Evolutionary conservation across 140 eudicot species (phyloP), one percentile per base, ranked within the genome.

Genomic region (Anethum foeniculum): DNA sequence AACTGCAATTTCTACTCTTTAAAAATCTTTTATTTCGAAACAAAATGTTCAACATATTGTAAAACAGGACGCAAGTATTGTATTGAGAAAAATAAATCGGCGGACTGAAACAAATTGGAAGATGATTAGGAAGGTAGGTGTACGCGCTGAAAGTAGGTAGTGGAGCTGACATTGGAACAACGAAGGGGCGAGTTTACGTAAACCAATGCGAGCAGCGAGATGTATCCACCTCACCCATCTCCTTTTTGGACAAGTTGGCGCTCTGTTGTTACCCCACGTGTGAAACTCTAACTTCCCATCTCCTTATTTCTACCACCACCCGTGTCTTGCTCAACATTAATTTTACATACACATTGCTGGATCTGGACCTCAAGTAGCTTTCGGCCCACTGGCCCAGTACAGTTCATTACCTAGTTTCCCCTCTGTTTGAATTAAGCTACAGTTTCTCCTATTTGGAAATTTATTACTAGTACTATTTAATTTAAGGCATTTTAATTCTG

Each of bases 91-190:
- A 58, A 56, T 6, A 56, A 56, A 56, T 56, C 0, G 28, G 67
- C 28, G 27, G 10, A 4, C 28, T 0, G 28, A 56, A 23, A 21
- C 41, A 0, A 4, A 1, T 34, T 0, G 9, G 27, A 27, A 1
- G 25, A 67, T 14, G 41, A 30, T 5, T 32, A 68, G 43, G 44
- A 32, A 32, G 74, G 74, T 68, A 34, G 2, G 44, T 14, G n/a
- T 16, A 68, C 25, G 74, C 74, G 74, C 44, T 34, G 44, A 32
- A 32, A 68, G 74, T 68, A 30, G 74, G 74, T 68, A 32, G 74
- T 15, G 74, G 71, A 11, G 18, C 36, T 62, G 71, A 62, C 71
- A 27, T 1, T 62, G 3, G 16, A 68, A 32, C 74, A 32, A 32
- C n/a, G n/a, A 28, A 21, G 72, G 72, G 32, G 0, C 72, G 39